phyloP scores from a whole-genome alignment of 2,329 filamentous ascomycete species.

The Akanthomyces dipterigenus region DNA sequence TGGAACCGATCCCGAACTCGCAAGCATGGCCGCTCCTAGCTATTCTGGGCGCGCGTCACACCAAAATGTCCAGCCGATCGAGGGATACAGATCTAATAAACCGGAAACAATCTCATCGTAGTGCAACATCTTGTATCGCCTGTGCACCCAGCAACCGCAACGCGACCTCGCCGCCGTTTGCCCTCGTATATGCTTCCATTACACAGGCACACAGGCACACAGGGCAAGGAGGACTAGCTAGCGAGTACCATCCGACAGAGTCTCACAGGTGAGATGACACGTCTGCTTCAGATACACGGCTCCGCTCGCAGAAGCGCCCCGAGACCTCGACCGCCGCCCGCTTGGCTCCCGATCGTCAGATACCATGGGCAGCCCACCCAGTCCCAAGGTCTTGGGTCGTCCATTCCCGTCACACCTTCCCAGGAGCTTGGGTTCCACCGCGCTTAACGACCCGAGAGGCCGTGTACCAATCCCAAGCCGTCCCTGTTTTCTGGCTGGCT shows the following conservation, averaged over 20 bases:
- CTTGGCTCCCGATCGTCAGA: slow-evolving; percentile 12
- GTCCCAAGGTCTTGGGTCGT: slow-evolving; percentile 17
- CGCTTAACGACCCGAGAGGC: slow-evolving; percentile 8
- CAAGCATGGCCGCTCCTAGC: neutral
- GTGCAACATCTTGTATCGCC: neutral
- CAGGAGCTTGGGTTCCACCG: slow-evolving; percentile 11
- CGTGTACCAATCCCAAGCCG: slow-evolving; percentile 7
- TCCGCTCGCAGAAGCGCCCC: slow-evolving; percentile 8
- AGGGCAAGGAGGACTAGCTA: neutral
- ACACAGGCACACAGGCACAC: neutral
- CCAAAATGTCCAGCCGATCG: slow-evolving; percentile 4
- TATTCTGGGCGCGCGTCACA: neutral
- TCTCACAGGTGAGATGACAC: slow-evolving; percentile 30
- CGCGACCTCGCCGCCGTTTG: neutral
- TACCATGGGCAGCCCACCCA: slow-evolving; percentile 13
- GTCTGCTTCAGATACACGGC: slow-evolving; percentile 22
- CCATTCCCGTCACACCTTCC: slow-evolving; percentile 15
- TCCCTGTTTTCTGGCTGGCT: slow-evolving; percentile 6
- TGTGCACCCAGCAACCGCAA: neutral
- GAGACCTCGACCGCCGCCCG: slow-evolving; percentile 9
- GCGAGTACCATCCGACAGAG: slow-evolving; percentile 14
- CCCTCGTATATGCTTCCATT: neutral
- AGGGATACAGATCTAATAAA: neutral
- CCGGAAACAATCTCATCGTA: neutral
- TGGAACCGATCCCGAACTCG: neutral